Evolutionary conservation across 2,329 filamentous ascomycete species (phyloP), one percentile per base, ranked within the genome.

Genomic region (Xylariaceae sp.): DNA sequence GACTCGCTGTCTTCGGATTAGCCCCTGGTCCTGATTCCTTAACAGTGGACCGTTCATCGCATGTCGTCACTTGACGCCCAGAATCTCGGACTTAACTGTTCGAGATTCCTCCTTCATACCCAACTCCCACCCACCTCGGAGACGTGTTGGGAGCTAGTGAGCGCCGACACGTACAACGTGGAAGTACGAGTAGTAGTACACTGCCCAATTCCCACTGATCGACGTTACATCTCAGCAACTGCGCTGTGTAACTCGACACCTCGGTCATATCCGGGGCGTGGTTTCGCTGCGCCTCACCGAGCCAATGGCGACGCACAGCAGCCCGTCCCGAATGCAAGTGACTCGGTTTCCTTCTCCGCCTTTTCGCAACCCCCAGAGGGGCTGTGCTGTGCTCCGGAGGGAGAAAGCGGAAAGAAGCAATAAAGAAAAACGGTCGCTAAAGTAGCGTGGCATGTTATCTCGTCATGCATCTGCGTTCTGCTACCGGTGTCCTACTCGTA

Each of bases 211-310:
- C 48, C n/a, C 44, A 13, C 10, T 11, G 6, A 37, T n/a, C 34
- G 18, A 18, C 30, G 15, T 55, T 35, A 35, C n/a, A 48, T 5
- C 13, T n/a, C 39, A 9, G 10, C 45, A 30, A 23, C 30, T 54
- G 11, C 18, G 39, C 45, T 48, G 4, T 18, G 13, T 44, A 50
- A 56, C 17, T 7, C 17, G 11, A 13, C 37, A 34, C n/a, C 8
- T 52, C 44, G 53, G 44, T 34, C 41, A 44, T 55, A 44, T 30
- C 59, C 53, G 53, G 56, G 34, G 51, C 54, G 41, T 60, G 50
- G 58, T 55, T 55, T 41, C 41, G 58, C 61, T 63, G 59, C 59
- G 59, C 61, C 58, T 53, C 58, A 47, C 60, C 60, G 55, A 50
- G n/a, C 13, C 15, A n/a, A 18, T 18, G 18, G 35, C 37, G 11